Evolutionary conservation across 345 rosid species (phyloP), one percentile per base, ranked within the genome.

Genomic region (Litchi chinensis): DNA sequence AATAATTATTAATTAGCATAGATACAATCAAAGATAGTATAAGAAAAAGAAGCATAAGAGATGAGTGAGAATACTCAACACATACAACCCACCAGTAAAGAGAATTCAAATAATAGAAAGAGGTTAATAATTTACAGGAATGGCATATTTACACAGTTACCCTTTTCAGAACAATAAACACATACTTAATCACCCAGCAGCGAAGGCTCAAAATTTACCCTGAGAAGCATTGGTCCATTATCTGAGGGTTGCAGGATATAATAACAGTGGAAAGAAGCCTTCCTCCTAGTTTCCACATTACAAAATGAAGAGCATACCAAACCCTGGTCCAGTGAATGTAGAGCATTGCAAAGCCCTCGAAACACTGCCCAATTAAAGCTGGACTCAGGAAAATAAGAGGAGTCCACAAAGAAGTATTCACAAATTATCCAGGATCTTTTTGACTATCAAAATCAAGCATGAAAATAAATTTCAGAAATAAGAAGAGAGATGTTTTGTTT

Each of bases 211-310:
- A 48, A 6, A 43, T 79, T 84, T 81, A 93, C 98, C 95, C 95
- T 91, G 69, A 95, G 93, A 88, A 95, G 91, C 98, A 95, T 91
- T 11, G 92, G 94, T 71, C 98, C 97, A 81, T 87, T 84, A 22
- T 88, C 91, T 79, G 98, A 95, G 57, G 98, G 97, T 83, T 88
- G 97, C 84, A 95, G 98, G 74, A 93, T 82, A 82, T 93, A 95
- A 79, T 86, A 93, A 82, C 95, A 95, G 48, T 80, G 84, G 84
- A 93, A 90, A 39, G 85, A 77, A 70, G 87, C 87, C 67, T 80
- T 82, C 77, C 39, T 82, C 95, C 82, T 88, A 46, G 95, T 85
- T 77, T 93, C 92, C 76, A 87, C 26, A 82, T 92, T 90, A 82
- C 92, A 87, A 64, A 83, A 79, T 68, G 98, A 92, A 82, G 87